Conservation (phyloP, 495 filamentous ascomycete genomes). For the Aspergillus affinis region DNA sequence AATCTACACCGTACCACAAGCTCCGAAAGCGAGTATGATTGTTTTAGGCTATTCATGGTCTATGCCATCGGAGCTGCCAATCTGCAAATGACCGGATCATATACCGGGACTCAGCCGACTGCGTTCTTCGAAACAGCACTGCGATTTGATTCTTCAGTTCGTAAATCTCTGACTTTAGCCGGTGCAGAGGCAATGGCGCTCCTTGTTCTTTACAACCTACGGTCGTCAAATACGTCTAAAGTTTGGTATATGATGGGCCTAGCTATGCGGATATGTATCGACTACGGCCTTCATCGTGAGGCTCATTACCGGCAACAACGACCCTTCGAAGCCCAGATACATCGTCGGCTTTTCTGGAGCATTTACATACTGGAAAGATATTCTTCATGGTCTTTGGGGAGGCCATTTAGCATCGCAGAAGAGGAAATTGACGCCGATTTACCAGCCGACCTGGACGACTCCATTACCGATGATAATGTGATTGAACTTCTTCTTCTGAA, state of each 20-base stretch:
- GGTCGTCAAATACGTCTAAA: conserved; percentile 35
- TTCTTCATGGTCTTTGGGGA: conserved; percentile 36
- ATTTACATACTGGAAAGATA: conserved; percentile 42
- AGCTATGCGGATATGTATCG: conserved; percentile 43
- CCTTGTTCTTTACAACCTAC: conserved; percentile 38
- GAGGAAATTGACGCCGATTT: conserved; percentile 39
- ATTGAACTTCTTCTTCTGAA: conserved; percentile 1
- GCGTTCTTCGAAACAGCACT: conserved; percentile 28
- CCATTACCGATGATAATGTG: conserved; percentile 20
- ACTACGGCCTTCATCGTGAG: conserved; percentile 41
- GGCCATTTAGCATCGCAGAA: conserved; percentile 43
- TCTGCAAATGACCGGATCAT: conserved; percentile 36
- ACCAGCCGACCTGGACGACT: conserved; percentile 31
- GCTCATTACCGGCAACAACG: conserved; percentile 20
- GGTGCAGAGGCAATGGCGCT: conserved; percentile 44
- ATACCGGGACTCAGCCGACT: conserved; percentile 23
- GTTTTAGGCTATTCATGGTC: conserved; percentile 46
- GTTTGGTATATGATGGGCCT: conserved; percentile 48
- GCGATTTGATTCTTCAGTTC: conserved; percentile 31
- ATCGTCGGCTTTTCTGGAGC: conserved; percentile 42
- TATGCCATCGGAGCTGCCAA: conserved; percentile 43
- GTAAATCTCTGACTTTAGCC: conserved; percentile 33
- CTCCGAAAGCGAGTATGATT: conserved; percentile 30
- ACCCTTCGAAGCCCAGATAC: conserved; percentile 31
- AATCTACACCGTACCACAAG: conserved; percentile 20